These are phyloP conservation scores for Bremia lactucae DNA, from an alignment of 352 stramenopile genomes.

Conservation along the genomic window DNA sequence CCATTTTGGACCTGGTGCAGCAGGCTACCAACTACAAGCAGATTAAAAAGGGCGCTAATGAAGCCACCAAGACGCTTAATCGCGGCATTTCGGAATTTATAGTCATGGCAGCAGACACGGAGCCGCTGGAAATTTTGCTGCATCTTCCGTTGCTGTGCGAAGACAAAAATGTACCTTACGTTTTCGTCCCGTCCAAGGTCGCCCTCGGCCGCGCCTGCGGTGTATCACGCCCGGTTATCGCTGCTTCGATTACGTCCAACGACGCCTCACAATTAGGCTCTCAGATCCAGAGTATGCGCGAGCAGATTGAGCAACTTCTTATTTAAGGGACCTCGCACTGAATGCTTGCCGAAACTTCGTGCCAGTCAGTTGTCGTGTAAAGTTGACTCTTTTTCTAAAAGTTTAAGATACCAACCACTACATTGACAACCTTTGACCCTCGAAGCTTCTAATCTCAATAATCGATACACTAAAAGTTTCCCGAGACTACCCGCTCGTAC, in stretches of 20 bases:
- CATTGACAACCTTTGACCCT: no score
- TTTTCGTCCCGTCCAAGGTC: slow-evolving; percentile 94
- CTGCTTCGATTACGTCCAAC: slow-evolving; percentile 98
- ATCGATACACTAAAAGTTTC: no score
- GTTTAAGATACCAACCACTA: no score
- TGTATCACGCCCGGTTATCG: slow-evolving; percentile 98
- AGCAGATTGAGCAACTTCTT: slow-evolving; percentile 99
- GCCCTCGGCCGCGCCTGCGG: slow-evolving; percentile 97
- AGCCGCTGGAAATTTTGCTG: slow-evolving; percentile 99
- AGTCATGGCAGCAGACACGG: slow-evolving; percentile 98
- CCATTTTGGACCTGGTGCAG: slow-evolving; percentile 98
- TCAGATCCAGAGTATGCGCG: slow-evolving; percentile 98
- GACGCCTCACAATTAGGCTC: slow-evolving; percentile 97
- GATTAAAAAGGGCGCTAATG: slow-evolving; percentile 99
- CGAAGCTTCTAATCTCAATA: no score
- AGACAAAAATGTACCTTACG: slow-evolving; percentile 94
- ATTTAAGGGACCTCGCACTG: slow-evolving; percentile 88
- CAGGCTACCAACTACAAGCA: slow-evolving; percentile 99
- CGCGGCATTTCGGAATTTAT: slow-evolving; percentile 99
- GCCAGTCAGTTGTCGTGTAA: no score
- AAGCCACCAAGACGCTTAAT: slow-evolving; percentile 99
- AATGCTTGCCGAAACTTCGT: slow-evolving; percentile 15
- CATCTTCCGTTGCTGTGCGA: slow-evolving; percentile 98
- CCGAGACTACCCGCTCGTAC: no score
- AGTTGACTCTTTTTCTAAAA: no score